Base-by-base conservation (phyloP, 495 filamentous ascomycete genomes). In the Lasiosphaeris hirsuta region DNA sequence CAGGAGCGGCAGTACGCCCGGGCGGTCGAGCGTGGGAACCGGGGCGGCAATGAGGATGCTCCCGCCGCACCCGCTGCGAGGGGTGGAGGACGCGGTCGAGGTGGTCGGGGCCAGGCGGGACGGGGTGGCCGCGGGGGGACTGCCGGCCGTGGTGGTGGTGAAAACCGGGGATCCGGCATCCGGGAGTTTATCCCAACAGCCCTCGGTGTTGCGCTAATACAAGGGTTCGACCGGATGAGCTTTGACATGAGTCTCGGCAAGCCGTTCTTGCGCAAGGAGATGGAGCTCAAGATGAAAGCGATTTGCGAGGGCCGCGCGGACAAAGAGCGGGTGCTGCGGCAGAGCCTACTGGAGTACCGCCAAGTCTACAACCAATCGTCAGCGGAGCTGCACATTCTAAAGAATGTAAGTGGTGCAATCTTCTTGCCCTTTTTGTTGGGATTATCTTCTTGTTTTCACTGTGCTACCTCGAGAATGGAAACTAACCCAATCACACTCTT, bases 181-280 rank as follows among this genome's bases (percentile, higher is more conserved):
- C 81, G 89, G 66, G 91, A 94, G 63, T 91, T 98, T 63, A 89
- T 97, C 55, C 94, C 94, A 0, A 96, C 91, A 5, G 88, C 84
- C 14, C 80, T 98, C 30, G 94, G 94, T 0, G 84, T 97, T 13
- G 94, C 92, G 18, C 76, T 98, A 38, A 88, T 97, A 40, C 86
- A 94, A 70, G 95, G 95, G 0, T 97, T 97, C 63, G 91, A 97
- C 63, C 85, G 86, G 56, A 89, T 98, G 73, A 88, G 86, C 34
- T 85, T 97, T 51, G 91, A 96, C 49, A 92, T 86, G 15, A 95
- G 89, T 55, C 80, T 98, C 13, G 88, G 90, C 64, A 98, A 98
- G 71, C 94, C 94, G n/a, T 97, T 97, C 69, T 75, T 98, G 41
- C 84, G 94, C 23, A 97, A 98, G 71, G 93, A 98, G 77, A 96